Evolutionary conservation across 176 grass and related monocot species (phyloP).

Genomic region (Aechmea fasciata): DNA sequence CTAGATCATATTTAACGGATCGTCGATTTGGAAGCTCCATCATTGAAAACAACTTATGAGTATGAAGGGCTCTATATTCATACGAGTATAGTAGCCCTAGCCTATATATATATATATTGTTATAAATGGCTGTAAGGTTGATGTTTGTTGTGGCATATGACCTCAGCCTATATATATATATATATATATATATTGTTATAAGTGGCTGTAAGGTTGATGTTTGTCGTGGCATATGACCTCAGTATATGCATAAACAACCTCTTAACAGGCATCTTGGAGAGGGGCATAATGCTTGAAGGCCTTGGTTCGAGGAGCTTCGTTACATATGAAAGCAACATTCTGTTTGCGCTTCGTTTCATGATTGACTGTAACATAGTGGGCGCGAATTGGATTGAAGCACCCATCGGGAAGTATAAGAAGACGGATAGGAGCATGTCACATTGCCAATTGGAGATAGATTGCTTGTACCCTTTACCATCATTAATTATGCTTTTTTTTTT

Average conservation of each 20-base stretch:
- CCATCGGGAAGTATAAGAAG: slow-evolving; percentile 84
- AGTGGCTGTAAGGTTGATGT: no score
- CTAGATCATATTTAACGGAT: no score
- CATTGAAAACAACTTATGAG: no score
- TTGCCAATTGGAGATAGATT: slow-evolving; percentile 84
- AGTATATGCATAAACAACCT: slow-evolving; percentile 14
- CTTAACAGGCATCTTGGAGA: slow-evolving; percentile 77
- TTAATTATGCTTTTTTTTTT: neutral
- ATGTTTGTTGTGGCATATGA: no score
- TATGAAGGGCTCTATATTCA: no score
- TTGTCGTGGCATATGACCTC: neutral
- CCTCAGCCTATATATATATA: no score
- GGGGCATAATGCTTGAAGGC: slow-evolving; percentile 71
- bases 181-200: no score
- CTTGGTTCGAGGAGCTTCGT: slow-evolving; percentile 76
- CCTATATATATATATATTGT: no score
- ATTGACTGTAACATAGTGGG: slow-evolving; percentile 90
- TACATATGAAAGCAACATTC: slow-evolving; percentile 96
- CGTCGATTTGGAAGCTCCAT: no score
- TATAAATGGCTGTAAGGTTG: no score
- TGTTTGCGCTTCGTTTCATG: slow-evolving; percentile 98
- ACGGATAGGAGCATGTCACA: slow-evolving; percentile 55
- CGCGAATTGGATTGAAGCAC: slow-evolving; percentile 94
- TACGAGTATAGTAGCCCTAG: no score
- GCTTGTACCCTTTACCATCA: slow-evolving; percentile 60